A percentile compares a stretch with the other conserved stretches of the same genome.
Evolutionary conservation across 768 basidiomycete species (phyloP).

Genomic region (Porphyrellus cyaneotinctus): DNA sequence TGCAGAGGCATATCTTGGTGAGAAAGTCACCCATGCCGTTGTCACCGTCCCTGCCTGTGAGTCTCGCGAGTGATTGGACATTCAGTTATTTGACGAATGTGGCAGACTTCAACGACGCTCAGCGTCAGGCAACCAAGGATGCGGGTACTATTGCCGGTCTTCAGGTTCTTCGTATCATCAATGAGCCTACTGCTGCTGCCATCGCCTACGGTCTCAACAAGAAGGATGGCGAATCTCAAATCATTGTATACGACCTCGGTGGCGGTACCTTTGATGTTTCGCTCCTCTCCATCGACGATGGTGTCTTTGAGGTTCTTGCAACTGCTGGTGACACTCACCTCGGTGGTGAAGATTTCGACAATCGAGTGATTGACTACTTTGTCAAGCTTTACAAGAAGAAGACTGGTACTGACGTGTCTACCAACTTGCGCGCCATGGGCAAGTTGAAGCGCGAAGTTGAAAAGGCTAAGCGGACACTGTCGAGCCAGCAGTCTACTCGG

Average conservation of each 20-base stretch:
- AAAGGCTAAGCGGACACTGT: conserved; percentile 92
- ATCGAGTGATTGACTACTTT: conserved; percentile 87
- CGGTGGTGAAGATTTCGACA: conserved; percentile 95
- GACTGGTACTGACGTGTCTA: conserved; percentile 78
- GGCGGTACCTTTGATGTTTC: conserved; percentile 99
- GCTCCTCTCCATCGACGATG: conserved; percentile 90
- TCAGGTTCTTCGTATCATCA: conserved; percentile 93
- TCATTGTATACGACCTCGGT: conserved; percentile 97
- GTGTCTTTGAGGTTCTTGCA: conserved; percentile 86
- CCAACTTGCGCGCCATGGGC: conserved; percentile 79
- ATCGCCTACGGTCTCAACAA: conserved; percentile 99
- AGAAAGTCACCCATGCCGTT: conserved; percentile 95
- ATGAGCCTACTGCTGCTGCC: conserved; percentile 95
- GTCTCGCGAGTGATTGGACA: conserved; percentile 18
- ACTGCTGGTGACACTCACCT: conserved; percentile 94
- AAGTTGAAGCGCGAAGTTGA: conserved; percentile 93
- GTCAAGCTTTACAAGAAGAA: conserved; percentile 90
- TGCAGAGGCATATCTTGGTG: conserved; percentile 94
- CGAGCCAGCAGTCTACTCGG: conserved; percentile 82
- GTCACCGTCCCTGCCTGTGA: conserved; percentile 95
- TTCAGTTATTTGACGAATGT: conserved; percentile 18
- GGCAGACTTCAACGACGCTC: conserved; percentile 98
- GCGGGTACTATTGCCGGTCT: conserved; percentile 94
- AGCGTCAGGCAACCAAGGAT: conserved; percentile 98
- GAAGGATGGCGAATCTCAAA: conserved; percentile 89